These are phyloP conservation scores for Verticillium nonalfalfae DNA, from an alignment of 2,329 filamentous ascomycete species.

Conservation along the genomic window DNA sequence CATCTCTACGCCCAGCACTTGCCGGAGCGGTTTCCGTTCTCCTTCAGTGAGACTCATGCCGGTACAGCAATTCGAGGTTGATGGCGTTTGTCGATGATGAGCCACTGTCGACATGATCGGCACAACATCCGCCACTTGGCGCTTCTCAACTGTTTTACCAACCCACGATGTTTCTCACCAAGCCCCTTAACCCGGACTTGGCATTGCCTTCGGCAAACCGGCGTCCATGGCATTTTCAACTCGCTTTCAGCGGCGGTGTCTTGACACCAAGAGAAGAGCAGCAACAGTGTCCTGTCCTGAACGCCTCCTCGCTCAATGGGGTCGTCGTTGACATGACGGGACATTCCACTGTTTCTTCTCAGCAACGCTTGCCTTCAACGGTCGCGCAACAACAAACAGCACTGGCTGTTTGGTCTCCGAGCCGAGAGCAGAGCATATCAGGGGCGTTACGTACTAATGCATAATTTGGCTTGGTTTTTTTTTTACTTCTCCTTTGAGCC, in stretches of 20 bases:
- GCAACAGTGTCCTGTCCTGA: neutral
- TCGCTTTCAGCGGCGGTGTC: constrained; percentile 4
- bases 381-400: constrained; percentile 4
- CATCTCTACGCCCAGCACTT: constrained; percentile 32
- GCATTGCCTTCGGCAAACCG: neutral
- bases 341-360: constrained; percentile 1
- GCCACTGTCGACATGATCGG: neutral
- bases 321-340: constrained; percentile 4
- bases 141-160: constrained; percentile 10
- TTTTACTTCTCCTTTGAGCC: constrained; percentile 1
- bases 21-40: constrained; percentile 42
- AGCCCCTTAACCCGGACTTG: neutral
- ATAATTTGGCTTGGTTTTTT: constrained; percentile 9
- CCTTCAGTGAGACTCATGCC: constrained; percentile 38
- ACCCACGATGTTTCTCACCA: neutral
- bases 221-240: constrained; percentile 8
- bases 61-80: constrained; percentile 41
- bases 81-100: neutral
- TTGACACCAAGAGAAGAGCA: neutral
- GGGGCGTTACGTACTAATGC: constrained; percentile 13
- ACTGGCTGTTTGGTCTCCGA: neutral
- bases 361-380: constrained; percentile 5
- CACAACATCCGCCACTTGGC: constrained; percentile 5
- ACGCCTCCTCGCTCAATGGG: neutral
- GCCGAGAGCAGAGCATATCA: constrained; percentile 6